Conservation (phyloP, 768 basidiomycete species). For the Hortiboletus flavorubellus region DNA sequence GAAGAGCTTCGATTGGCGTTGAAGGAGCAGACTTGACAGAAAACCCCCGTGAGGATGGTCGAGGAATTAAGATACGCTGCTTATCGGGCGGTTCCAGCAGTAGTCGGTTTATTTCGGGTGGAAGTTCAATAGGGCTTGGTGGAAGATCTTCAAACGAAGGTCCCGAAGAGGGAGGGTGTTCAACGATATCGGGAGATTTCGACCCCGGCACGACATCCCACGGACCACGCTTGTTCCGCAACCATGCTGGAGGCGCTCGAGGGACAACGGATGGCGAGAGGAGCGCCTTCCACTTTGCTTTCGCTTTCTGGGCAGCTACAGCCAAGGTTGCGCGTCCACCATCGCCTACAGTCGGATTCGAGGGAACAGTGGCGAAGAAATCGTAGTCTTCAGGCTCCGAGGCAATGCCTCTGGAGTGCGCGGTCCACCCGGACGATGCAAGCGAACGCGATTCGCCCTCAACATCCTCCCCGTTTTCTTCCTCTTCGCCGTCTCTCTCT, state of each 20-base stretch:
- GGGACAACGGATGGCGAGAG: slow-evolving; percentile 35
- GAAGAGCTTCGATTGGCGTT: slow-evolving; percentile 35
- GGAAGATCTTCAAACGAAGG: slow-evolving; percentile 27
- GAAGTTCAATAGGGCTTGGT: slow-evolving; percentile 17
- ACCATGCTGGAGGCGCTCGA: slow-evolving; percentile 31
- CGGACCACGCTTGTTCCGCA: slow-evolving; percentile 25
- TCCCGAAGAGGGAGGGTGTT: slow-evolving; percentile 23
- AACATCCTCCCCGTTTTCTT: slow-evolving; percentile 39
- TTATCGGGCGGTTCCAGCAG: slow-evolving; percentile 23
- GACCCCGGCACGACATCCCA: slow-evolving; percentile 8
- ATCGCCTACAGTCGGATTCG: slow-evolving; percentile 29
- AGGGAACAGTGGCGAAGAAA: slow-evolving; percentile 28
- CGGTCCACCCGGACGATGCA: slow-evolving; percentile 50
- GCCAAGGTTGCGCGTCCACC: slow-evolving; percentile 38
- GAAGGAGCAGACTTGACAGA: slow-evolving; percentile 30
- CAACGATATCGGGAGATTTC: slow-evolving; percentile 26
- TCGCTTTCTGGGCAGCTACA: slow-evolving; percentile 50
- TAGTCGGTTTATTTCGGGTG: slow-evolving; percentile 5
- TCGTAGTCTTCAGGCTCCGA: slow-evolving; percentile 44
- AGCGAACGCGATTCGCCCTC: slow-evolving; percentile 50
- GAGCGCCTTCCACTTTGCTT: slow-evolving; percentile 51
- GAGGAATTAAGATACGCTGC: slow-evolving; percentile 20
- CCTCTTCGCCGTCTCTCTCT: slow-evolving; percentile 37
- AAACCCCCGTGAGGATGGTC: slow-evolving; percentile 28
- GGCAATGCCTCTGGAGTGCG: slow-evolving; percentile 34